Evolutionary conservation across 257 asterid genomes (phyloP), one percentile per base, ranked within the genome.

Genomic region (Przewalskia tangutica): DNA sequence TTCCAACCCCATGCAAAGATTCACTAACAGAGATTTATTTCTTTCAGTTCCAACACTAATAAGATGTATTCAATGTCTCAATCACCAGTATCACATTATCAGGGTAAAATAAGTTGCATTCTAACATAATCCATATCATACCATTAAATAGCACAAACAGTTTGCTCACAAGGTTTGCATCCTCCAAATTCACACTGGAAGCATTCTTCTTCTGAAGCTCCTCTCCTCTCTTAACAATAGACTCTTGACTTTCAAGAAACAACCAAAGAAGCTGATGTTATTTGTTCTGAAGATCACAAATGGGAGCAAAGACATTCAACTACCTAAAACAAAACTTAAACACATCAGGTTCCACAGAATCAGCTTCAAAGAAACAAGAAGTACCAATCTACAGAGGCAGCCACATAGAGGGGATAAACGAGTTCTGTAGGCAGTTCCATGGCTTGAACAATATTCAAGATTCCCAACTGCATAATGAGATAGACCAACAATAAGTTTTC

Each of bases 331-430:
- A 85, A 36, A 64, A 14, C 38, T 8, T 34, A 51, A 79, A 82
- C 56, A n/a, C 12, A 7, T 27, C 10, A 53, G 64, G 59, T 67
- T 56, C 76, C 11, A 4, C 17, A 64, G 54, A 59, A 81, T 7
- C 14, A 40, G 17, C 5, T 17, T 77, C 36, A 58, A 83, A 36
- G 64, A 20, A 38, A 71, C 63, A 83, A 81, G 36, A 68, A 64
- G 58, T 87, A 95, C 99, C 99, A 91, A 90, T 94, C 97, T 56
- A 87, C 88, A 85, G 91, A 91, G 40, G 99, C 97, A 85, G 91
- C 91, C 81, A 92, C 60, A 86, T 94, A 94, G 84, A 94, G 91
- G 34, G 98, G 97, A 89, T 92, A 92, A 71, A 89, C 93, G 62
- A 86, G 92, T 87, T 94, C 98, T 54, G 97, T 53, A 79, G 97